These are phyloP conservation scores for Aspergillus sp. DNA, from an alignment of 2,329 filamentous ascomycete species.

Conservation along the genomic window DNA sequence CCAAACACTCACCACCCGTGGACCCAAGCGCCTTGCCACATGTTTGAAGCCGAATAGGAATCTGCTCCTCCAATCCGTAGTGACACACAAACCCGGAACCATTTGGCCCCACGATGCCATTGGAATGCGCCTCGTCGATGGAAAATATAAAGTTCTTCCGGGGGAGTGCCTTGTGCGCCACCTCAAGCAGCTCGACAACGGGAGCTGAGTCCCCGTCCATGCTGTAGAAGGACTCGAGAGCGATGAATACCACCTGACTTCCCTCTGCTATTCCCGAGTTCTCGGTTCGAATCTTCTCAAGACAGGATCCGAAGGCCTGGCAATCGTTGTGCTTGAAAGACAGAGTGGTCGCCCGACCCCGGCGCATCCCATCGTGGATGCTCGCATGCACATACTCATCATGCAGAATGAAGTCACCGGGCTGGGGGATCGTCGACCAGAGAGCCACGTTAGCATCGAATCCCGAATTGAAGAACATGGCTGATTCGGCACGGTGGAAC, in stretches of 20 bases:
- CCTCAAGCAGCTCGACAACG: slow-evolving; percentile 10
- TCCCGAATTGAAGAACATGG: slow-evolving; percentile 55
- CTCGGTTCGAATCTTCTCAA: slow-evolving; percentile 1
- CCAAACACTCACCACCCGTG: slow-evolving; percentile 21
- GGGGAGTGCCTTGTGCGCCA: slow-evolving; percentile 14
- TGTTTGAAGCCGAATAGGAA: slow-evolving; percentile 25
- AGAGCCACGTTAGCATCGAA: slow-evolving; percentile 58
- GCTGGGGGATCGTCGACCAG: slow-evolving; percentile 51
- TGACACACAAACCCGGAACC: slow-evolving; percentile 16
- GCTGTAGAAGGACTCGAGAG: slow-evolving; percentile 45
- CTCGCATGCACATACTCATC: slow-evolving; percentile 69
- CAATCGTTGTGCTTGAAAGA: slow-evolving; percentile 13
- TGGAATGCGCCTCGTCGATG: slow-evolving; percentile 20
- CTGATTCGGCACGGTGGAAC: slow-evolving; percentile 52
- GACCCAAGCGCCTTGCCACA: slow-evolving; percentile 26
- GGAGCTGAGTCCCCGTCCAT: slow-evolving; percentile 47
- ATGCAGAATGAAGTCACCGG: slow-evolving; percentile 57
- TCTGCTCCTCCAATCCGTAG: slow-evolving; percentile 27
- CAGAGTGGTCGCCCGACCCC: slow-evolving; percentile 49
- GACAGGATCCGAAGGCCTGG: background rate
- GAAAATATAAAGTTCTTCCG: slow-evolving; percentile 21
- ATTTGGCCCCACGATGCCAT: slow-evolving; percentile 13
- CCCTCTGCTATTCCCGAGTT: slow-evolving; percentile 7
- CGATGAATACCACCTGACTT: slow-evolving; percentile 34
- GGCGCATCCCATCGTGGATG: slow-evolving; percentile 65